These are phyloP conservation scores for Phylloboletellus chloephorus DNA, from an alignment of 1,284 basidiomycete genomes.

Conservation along the genomic window DNA sequence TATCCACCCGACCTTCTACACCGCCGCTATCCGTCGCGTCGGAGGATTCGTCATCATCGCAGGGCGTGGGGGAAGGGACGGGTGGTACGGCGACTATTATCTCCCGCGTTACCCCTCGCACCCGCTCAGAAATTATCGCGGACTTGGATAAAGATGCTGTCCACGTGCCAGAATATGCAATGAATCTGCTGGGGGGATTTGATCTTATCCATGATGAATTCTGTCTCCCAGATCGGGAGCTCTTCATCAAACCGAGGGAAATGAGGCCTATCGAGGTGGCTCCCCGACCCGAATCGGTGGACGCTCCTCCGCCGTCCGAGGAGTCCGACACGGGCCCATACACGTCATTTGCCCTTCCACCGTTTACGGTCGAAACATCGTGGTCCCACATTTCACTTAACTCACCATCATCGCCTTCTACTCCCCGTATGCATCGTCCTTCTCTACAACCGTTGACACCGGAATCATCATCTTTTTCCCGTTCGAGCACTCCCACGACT, in stretches of 20 bases:
- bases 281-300: slow-evolving; percentile 22
- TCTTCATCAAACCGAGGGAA: slow-evolving; percentile 29
- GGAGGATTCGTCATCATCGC: slow-evolving; percentile 22
- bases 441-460: slow-evolving; percentile 29
- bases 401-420: slow-evolving; percentile 20
- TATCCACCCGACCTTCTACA: slow-evolving; percentile 24
- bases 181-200: slow-evolving; percentile 30
- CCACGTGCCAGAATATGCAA: slow-evolving; percentile 29
- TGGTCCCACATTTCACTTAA: slow-evolving; percentile 19
- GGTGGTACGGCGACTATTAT: slow-evolving; percentile 29
- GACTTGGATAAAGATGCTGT: slow-evolving; percentile 26
- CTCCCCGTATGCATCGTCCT: slow-evolving; percentile 20
- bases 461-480: slow-evolving; percentile 31
- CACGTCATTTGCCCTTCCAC: slow-evolving; percentile 29
- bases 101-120: slow-evolving; percentile 25
- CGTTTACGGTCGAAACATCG: slow-evolving; percentile 23
- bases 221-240: slow-evolving; percentile 27
- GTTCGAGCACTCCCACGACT: slow-evolving; percentile 30
- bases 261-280: slow-evolving; percentile 28
- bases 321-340: slow-evolving; percentile 32
- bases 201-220: slow-evolving; percentile 31
- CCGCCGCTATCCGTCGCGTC: slow-evolving; percentile 29
- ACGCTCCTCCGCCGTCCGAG: slow-evolving; percentile 23
- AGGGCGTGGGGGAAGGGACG: slow-evolving; percentile 15
- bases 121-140: slow-evolving; percentile 31